Evolutionary conservation across 1,284 basidiomycete genomes (phyloP), one percentile per base, ranked within the genome.

Genomic region (Ustilago curta): DNA sequence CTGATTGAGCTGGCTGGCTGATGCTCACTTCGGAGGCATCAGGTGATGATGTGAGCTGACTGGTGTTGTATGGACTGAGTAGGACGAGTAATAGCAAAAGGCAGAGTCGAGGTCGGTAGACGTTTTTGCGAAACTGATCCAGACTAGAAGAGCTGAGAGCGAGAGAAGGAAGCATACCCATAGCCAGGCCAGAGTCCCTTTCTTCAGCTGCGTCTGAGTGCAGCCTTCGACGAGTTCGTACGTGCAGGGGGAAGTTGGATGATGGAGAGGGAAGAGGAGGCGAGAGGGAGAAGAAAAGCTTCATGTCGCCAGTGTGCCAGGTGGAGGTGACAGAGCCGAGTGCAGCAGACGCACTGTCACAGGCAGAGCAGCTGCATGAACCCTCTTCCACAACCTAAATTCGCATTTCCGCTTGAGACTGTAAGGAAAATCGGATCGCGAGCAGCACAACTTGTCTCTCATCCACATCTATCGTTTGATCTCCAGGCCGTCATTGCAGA

Each of bases 81-180:
- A 79, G 72, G 3, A 79, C 50, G 35, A 79, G 35, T 1, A 79
- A 63, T 19, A 78, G 60, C 9, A 79, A 40, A 8, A 79, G 62
- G 40, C 73, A 63, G 32, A 79, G 69, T 19, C 77, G 53, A 40
- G 77, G 77, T 43, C 77, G 55, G 40, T 76, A 78, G 56, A 79
- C 59, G 47, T 69, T 65, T 19, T 54, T 63, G 19, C 75, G 75
- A 35, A 79, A 79, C 35, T 63, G 59, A 27, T 79, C 77, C 21
- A 79, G 37, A 25, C 71, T 77, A 18, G 70, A 70, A 12, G 57
- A 50, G 58, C 57, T 71, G 19, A 70, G 68, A 2, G 56, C 43
- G 23, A 70, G 50, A 11, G 65, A 68, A 4, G 71, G 66, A 14
- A 69, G 66, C 71, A 74, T 61, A 40, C 39, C 18, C 59, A 63